Base-by-base conservation (phyloP, 139 green algal species). In the Zygnema circumcarinatum region DNA sequence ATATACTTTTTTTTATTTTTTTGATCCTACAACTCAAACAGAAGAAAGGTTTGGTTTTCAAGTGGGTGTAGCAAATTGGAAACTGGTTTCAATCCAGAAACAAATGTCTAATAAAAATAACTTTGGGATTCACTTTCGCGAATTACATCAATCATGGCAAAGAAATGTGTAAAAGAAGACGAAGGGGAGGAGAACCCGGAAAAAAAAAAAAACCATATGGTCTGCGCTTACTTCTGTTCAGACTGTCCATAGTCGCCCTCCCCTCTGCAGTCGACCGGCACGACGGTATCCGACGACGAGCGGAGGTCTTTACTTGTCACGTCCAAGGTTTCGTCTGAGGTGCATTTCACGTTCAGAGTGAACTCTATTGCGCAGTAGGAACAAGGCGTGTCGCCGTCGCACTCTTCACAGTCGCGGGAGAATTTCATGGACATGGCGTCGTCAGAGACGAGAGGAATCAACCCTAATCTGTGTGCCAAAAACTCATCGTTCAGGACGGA, bases 401-500 rank as follows among this genome's bases (percentile, higher is more conserved):
- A 91, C 31, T 31, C 16, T 25, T 91, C 87, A 81, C 87, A 91
- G 83, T 91, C 87, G 25, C 83, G 83, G 16, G 83, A 85, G 1
- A 86, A 90, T 33, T 78, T 76, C 88, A 47, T 94, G 67, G 38
- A 93, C 87, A 69, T 73, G 80, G 73, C 92, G 94, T 0, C 90
- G 83, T 38, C 87, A 54, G 67, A 84, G 0, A 96, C 73, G 0
- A 99, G 88, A 2, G 97, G 97, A 2, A 99, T 93, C 1, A 99
- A 92, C 0, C 97, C 92, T 39, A 95, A 79, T 29, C 90, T 89
- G 88, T 99, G 97, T 29, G 97, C 96, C 25, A 99, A 86, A 87
- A 98, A 99, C 90, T 99, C 97, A 79, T 99, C 97, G 82, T 98
- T 98, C 1, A 99, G 92, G 39, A 98, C 96, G 0, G 96, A 97